These are phyloP conservation scores for Aureobasidium melanogenum DNA, from an alignment of 2,329 filamentous ascomycete genomes.

Conservation along the genomic window DNA sequence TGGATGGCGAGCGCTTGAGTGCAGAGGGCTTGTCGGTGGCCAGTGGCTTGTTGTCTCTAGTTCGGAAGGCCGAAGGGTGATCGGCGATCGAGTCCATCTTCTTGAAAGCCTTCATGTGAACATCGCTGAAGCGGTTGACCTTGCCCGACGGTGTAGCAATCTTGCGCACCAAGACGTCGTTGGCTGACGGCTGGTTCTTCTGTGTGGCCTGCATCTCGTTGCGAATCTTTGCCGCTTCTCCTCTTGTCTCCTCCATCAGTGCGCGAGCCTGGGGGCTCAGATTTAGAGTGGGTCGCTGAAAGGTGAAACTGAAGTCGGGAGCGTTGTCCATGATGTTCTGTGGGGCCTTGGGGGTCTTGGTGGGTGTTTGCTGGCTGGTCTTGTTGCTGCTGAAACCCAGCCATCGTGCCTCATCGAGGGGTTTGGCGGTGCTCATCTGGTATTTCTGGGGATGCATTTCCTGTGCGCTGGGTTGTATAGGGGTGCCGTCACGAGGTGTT, in stretches of 20 bases:
- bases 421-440: slow-evolving; percentile 63
- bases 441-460: slow-evolving; percentile 90
- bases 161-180: slow-evolving; percentile 47
- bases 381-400: slow-evolving; percentile 75
- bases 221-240: slow-evolving; percentile 63
- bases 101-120: slow-evolving; percentile 80
- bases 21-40: slow-evolving; percentile 21
- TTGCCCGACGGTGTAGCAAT: slow-evolving; percentile 75
- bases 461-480: slow-evolving; percentile 60
- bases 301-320: slow-evolving; percentile 58
- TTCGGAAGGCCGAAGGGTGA: slow-evolving; percentile 71
- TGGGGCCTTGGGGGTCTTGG: slow-evolving; percentile 36
- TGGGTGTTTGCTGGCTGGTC: slow-evolving; percentile 55
- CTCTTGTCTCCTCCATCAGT: slow-evolving; percentile 58
- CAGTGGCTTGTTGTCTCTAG: slow-evolving; percentile 34
- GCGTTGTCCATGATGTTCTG: slow-evolving; percentile 30
- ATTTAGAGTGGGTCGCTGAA: slow-evolving; percentile 45
- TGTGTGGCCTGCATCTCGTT: slow-evolving; percentile 56
- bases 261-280: slow-evolving; percentile 54
- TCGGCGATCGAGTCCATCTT: slow-evolving; percentile 96
- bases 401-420: slow-evolving; percentile 69
- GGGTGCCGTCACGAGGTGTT: slow-evolving; percentile 55
- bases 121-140: slow-evolving; percentile 69
- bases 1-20: slow-evolving; percentile 48
- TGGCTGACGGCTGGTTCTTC: slow-evolving; percentile 40